phyloP scores from a whole-genome alignment of 805 yeast species.

The Saturnispora sekii region DNA sequence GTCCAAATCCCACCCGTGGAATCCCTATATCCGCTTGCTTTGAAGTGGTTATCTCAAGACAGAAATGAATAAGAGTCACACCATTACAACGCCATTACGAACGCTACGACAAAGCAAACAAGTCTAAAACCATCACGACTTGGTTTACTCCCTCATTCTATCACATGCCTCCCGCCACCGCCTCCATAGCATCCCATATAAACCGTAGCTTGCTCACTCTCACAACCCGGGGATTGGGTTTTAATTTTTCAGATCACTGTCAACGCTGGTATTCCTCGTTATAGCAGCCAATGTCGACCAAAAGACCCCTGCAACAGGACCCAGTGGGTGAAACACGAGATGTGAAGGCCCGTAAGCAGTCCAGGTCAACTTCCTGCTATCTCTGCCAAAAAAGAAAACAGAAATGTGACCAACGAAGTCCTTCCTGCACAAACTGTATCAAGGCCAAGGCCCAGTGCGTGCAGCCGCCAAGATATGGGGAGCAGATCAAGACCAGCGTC shows the following conservation, averaged over 20 bases:
- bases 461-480: conserved; percentile 52
- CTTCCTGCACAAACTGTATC: conserved; percentile 57
- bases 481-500: conserved; percentile 27
- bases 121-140: no score
- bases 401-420: conserved; percentile 56
- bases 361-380: conserved; percentile 47
- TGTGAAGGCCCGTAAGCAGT: conserved; percentile 34
- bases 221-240: no score
- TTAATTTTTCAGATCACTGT: neutral
- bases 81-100: no score
- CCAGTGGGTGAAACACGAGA: no score
- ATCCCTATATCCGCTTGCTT: conserved; percentile 64
- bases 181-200: no score
- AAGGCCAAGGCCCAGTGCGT: conserved; percentile 54
- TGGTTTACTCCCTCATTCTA: no score
- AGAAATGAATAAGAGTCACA: neutral
- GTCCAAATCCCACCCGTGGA: conserved; percentile 14
- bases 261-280: no score
- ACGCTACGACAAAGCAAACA: no score
- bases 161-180: no score
- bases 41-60: conserved; percentile 44
- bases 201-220: no score
- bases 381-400: conserved; percentile 51
- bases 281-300: neutral
- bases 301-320: neutral